phyloP scores from a whole-genome alignment of 805 yeast genomes.

The Myxozyma neotropica region DNA sequence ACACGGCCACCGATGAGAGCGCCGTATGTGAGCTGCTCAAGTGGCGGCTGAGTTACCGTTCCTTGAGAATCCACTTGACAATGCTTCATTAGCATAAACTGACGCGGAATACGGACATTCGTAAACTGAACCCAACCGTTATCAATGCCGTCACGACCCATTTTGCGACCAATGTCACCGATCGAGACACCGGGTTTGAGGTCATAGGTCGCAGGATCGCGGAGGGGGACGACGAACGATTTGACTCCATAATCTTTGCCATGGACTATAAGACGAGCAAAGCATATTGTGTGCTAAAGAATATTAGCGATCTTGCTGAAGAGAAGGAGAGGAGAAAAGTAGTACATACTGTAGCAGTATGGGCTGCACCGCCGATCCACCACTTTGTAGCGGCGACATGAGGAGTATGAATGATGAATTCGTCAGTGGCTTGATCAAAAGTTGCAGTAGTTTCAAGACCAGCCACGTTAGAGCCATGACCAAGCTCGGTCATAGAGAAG shows the following conservation, averaged over 20 bases:
- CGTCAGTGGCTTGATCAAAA: slow-evolving; percentile 63
- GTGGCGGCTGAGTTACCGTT: slow-evolving; percentile 73
- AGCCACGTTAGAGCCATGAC: slow-evolving; percentile 93
- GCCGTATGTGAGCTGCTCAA: slow-evolving; percentile 86
- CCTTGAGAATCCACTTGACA: slow-evolving; percentile 72
- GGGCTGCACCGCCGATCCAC: slow-evolving; percentile 99
- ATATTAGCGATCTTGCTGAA: background rate
- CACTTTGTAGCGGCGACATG: slow-evolving; percentile 92
- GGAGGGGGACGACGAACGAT: slow-evolving; percentile 85
- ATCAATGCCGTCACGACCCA: slow-evolving; percentile 96
- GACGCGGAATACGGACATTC: slow-evolving; percentile 79
- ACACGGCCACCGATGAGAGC: slow-evolving; percentile 89
- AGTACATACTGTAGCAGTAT: slow-evolving; percentile 64
- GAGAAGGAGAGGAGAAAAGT: background rate
- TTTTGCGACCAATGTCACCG: slow-evolving; percentile 92
- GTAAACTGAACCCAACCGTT: slow-evolving; percentile 96
- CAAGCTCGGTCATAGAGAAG: slow-evolving; percentile 88
- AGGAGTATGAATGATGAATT: slow-evolving; percentile 80
- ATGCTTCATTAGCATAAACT: slow-evolving; percentile 78
- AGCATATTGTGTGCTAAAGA: slow-evolving; percentile 65
- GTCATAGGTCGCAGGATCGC: slow-evolving; percentile 68
- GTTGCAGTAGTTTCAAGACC: slow-evolving; percentile 92
- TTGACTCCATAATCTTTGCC: slow-evolving; percentile 91
- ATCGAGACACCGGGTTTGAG: slow-evolving; percentile 76
- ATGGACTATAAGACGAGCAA: slow-evolving; percentile 78